phyloP scores from a whole-genome alignment of 345 rosid species.

The Linum trigynum region DNA sequence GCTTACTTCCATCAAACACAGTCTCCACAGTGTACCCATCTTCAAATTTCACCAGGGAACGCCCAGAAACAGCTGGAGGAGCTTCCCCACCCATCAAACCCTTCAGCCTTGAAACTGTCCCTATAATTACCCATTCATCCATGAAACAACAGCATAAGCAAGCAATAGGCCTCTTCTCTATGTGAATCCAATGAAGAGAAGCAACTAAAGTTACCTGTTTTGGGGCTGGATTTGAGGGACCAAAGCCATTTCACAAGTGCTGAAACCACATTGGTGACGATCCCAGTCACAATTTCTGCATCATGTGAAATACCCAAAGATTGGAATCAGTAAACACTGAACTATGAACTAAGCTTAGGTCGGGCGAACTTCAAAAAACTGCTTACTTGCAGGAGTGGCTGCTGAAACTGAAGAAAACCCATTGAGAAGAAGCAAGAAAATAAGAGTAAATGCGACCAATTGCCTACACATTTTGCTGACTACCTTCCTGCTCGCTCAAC shows the following conservation, averaged over 20 bases:
- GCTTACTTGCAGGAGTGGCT: constrained; percentile 70
- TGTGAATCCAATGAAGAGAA: constrained; percentile 4
- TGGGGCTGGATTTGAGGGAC: constrained; percentile 23
- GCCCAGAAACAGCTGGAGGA: constrained; percentile 17
- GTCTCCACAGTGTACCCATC: constrained; percentile 29
- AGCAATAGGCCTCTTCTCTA: constrained; percentile 2
- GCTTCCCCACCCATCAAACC: constrained; percentile 7
- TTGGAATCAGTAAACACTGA: background rate
- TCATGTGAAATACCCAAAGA: background rate
- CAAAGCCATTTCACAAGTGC: constrained; percentile 22
- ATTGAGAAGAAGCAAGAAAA: constrained; percentile 31
- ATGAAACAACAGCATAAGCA: background rate
- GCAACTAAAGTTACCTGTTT: constrained; percentile 10
- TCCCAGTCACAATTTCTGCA: constrained; percentile 20
- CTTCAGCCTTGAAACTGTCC: constrained; percentile 7
- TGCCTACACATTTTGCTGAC: constrained; percentile 29
- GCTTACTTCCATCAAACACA: constrained; percentile 28
- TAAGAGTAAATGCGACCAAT: constrained; percentile 32
- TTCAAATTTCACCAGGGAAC: constrained; percentile 28
- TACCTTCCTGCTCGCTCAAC: background rate
- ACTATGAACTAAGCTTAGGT: background rate
- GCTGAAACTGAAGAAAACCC: constrained; percentile 72
- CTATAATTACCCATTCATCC: background rate
- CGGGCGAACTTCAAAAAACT: constrained; percentile 5
- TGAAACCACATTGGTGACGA: constrained; percentile 15